phyloP scores from a whole-genome alignment of 1,139 yeast genomes.

The Debaryomycetaceae sp. region DNA sequence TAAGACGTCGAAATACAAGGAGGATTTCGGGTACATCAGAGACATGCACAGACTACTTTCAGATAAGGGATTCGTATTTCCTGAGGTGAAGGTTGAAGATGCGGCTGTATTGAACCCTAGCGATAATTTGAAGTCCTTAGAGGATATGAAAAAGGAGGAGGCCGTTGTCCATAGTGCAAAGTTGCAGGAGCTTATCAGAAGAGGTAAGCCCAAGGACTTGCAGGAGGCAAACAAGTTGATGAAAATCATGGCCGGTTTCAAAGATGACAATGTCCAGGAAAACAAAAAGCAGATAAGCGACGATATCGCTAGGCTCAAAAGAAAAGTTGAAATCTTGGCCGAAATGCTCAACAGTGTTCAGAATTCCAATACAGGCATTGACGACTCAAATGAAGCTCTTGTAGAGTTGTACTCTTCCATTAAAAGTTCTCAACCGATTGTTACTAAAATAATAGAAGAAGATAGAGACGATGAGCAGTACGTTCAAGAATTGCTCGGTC shows the following conservation, averaged over 20 bases:
- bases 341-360: constrained; percentile 75
- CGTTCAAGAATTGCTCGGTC: constrained; percentile 59
- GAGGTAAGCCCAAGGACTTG: constrained; percentile 94
- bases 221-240: constrained; percentile 94
- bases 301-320: constrained; percentile 78
- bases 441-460: constrained; percentile 80
- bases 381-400: constrained; percentile 66
- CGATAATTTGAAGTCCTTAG: constrained; percentile 82
- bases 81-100: constrained; percentile 86
- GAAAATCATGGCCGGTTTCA: constrained; percentile 98
- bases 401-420: constrained; percentile 75
- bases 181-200: constrained; percentile 87
- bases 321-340: constrained; percentile 85
- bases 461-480: constrained; percentile 58
- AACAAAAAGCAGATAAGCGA: constrained; percentile 78
- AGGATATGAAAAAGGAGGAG: constrained; percentile 90
- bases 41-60: constrained; percentile 92
- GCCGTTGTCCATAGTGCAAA: constrained; percentile 91
- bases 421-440: constrained; percentile 82
- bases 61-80: constrained; percentile 87
- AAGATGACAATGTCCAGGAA: constrained; percentile 67
- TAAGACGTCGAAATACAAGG: constrained; percentile 83
- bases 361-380: constrained; percentile 41
- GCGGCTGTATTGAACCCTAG: constrained; percentile 93
- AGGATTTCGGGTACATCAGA: constrained; percentile 85